These are phyloP conservation scores for Odonthalia washingtoniensis DNA, from an alignment of 31 red algal species.

Conservation along the genomic window DNA sequence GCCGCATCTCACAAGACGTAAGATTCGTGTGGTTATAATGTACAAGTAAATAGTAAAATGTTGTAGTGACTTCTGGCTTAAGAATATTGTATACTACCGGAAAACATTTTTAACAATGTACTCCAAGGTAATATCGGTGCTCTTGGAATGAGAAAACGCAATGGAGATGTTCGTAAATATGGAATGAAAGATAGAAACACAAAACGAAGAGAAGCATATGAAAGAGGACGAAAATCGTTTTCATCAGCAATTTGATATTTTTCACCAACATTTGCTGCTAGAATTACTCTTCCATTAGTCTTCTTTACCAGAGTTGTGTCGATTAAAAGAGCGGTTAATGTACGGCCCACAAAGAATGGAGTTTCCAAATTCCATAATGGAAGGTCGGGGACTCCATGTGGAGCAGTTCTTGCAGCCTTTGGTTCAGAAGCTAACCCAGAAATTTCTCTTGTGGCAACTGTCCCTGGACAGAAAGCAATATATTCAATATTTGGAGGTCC, in stretches of 20 bases:
- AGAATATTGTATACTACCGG: too few relatives aligned
- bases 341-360: conserved; percentile 55
- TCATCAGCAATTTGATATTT: conserved; percentile 39
- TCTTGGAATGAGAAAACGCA: conserved; percentile 45
- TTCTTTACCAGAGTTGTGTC: conserved; percentile 8
- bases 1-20: too few relatives aligned
- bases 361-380: conserved; percentile 54
- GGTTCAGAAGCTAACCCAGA: background rate
- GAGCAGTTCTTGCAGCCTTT: background rate
- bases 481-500: conserved; percentile 29
- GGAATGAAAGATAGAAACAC: conserved; percentile 1
- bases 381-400: background rate
- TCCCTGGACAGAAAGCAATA: conserved; percentile 45
- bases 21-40: too few relatives aligned
- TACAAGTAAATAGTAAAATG: too few relatives aligned
- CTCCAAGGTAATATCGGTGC: conserved; percentile 28
- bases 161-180: background rate
- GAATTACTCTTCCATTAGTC: conserved; percentile 37
- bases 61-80: too few relatives aligned
- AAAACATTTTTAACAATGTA: too few relatives aligned
- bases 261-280: conserved; percentile 45
- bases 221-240: conserved; percentile 38
- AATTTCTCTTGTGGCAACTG: conserved; percentile 32
- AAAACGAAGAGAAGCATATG: conserved; percentile 30
- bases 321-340: conserved; percentile 22